These are phyloP conservation scores for Xylariaceae sp. DNA, from an alignment of 2,329 filamentous ascomycete species.

Conservation along the genomic window DNA sequence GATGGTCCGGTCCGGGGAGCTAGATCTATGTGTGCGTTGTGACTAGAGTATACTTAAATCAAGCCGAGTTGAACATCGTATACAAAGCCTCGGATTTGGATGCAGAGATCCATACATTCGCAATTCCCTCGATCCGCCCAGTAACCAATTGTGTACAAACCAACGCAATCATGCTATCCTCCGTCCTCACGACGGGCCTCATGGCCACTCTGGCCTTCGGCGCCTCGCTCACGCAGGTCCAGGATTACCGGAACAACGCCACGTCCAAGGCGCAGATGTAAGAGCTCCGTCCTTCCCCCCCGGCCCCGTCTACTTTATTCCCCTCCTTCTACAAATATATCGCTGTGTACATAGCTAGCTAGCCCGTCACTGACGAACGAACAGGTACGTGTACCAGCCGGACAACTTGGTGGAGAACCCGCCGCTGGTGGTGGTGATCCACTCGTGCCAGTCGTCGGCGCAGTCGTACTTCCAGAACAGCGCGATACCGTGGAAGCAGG, in stretches of 20 bases:
- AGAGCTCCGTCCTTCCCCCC: conserved; percentile 4
- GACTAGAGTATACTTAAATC: not conserved
- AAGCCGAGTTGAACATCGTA: not conserved
- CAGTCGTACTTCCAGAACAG: conserved; percentile 41
- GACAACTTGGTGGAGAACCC: conserved; percentile 40
- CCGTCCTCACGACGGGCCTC: conserved; percentile 25
- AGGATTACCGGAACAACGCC: conserved; percentile 41
- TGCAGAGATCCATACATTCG: not conserved
- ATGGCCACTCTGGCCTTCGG: conserved; percentile 29
- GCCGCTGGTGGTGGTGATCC: conserved; percentile 42
- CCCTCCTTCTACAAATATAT: too few species aligned
- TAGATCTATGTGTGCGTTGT: not conserved
- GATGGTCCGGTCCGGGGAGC: not conserved
- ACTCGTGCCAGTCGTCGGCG: conserved; percentile 43
- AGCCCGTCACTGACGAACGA: conserved; percentile 13
- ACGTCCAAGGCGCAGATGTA: conserved; percentile 42
- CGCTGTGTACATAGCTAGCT: too few species aligned
- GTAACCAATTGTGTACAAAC: not conserved
- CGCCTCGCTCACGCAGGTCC: conserved; percentile 39
- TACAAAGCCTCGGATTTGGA: not conserved
- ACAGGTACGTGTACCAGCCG: conserved; percentile 41
- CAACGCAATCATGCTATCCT: conserved; percentile 26
- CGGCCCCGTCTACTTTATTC: too few species aligned
- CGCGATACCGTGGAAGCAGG: conserved; percentile 41
- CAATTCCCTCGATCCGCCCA: not conserved